Evolutionary conservation across 73 alveolate genomes (phyloP).

Genomic region (Paramecium octaurelia): DNA sequence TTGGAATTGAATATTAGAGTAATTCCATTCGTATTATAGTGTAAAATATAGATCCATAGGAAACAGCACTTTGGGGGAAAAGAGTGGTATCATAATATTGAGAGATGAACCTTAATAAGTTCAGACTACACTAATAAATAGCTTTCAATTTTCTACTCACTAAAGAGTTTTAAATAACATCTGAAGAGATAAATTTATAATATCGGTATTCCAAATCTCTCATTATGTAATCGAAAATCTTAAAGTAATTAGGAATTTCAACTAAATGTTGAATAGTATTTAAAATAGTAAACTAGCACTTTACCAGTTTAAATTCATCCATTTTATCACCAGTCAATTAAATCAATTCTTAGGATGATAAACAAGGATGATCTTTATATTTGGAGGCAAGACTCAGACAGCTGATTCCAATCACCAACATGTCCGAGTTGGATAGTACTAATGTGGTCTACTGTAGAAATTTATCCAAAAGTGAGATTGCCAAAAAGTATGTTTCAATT

Average conservation of each 20-base stretch:
- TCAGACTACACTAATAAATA: background rate
- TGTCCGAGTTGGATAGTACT: background rate
- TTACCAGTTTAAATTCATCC: background rate
- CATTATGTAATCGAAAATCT: background rate
- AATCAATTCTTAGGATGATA: background rate
- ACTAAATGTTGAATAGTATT: background rate
- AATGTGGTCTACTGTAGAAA: background rate
- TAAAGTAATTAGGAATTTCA: background rate
- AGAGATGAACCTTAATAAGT: background rate
- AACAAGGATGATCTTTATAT: background rate
- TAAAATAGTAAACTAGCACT: background rate
- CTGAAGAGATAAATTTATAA: background rate
- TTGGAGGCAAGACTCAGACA: conserved; percentile 7
- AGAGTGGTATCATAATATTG: background rate
- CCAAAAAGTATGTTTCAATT: conserved; percentile 5
- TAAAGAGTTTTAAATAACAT: background rate
- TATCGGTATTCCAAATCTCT: conserved; percentile 12
- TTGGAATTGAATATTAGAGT: background rate
- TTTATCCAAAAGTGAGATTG: background rate
- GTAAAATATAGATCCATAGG: background rate
- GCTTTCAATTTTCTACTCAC: background rate
- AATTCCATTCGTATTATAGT: background rate
- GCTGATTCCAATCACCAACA: background rate
- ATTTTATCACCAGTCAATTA: background rate
- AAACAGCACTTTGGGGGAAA: background rate